These are phyloP conservation scores for Cladosporium sp. DNA, from an alignment of 2,329 filamentous ascomycete species.

Conservation along the genomic window DNA sequence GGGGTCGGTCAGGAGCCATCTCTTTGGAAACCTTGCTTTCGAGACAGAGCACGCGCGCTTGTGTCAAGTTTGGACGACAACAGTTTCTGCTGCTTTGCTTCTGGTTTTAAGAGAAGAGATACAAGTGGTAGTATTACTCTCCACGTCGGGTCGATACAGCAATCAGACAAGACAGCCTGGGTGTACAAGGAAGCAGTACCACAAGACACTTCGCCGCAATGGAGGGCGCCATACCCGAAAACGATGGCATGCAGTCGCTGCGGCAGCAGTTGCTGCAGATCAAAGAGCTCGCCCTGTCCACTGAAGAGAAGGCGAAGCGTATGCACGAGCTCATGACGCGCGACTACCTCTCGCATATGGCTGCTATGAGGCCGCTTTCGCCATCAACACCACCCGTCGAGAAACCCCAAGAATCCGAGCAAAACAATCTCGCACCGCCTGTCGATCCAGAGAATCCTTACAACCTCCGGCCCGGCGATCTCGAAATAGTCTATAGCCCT, in stretches of 20 bases:
- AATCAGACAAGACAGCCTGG: background rate
- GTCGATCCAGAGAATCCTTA: conserved; percentile 34
- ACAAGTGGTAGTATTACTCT: too few species aligned
- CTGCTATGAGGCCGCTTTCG: background rate
- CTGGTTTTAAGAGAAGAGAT: background rate
- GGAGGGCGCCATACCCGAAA: conserved; percentile 38
- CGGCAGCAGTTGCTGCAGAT: conserved; percentile 47
- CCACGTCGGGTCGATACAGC: too few species aligned
- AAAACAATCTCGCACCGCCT: conserved; percentile 9
- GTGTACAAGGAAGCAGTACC: background rate
- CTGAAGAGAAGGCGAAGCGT: conserved; percentile 46
- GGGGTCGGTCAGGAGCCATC: background rate
- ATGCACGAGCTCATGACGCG: conserved; percentile 49
- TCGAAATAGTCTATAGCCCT: conserved; percentile 32
- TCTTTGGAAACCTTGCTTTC: background rate
- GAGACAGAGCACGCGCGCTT: background rate
- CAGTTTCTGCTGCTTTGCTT: background rate
- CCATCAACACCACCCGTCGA: background rate
- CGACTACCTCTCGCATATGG: conserved; percentile 35
- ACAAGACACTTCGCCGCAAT: background rate
- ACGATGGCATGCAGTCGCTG: conserved; percentile 48
- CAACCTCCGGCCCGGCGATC: conserved; percentile 30
- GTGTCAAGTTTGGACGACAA: background rate
- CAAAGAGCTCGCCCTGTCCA: conserved; percentile 38
- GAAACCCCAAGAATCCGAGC: background rate